phyloP scores from a whole-genome alignment of 2,329 filamentous ascomycete genomes.

The Penicillium concentricum region DNA sequence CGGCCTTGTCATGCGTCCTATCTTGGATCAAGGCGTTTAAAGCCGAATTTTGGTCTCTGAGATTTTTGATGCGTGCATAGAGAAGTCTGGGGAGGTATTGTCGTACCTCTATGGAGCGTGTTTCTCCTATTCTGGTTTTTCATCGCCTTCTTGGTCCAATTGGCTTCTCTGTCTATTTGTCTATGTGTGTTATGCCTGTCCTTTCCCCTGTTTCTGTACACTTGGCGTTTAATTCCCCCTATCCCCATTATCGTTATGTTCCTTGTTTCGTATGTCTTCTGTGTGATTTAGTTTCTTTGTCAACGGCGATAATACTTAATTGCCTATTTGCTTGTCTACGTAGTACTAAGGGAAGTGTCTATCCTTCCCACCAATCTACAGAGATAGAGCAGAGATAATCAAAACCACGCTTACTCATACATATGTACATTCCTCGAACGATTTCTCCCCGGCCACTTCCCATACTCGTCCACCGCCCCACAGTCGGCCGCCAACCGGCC shows the following conservation, averaged over 20 bases:
- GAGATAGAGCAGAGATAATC: neutral
- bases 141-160: neutral
- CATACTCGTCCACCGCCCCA: neutral
- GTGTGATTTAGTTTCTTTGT: neutral
- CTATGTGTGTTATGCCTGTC: neutral
- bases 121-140: neutral
- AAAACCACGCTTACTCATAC: neutral
- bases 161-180: neutral
- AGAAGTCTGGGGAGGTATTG: neutral
- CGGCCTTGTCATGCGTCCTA: neutral
- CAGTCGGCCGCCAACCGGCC: neutral
- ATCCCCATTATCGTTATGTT: neutral
- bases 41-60: neutral
- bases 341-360: neutral
- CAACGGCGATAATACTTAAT: neutral
- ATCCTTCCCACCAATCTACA: neutral
- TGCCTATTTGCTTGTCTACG: neutral
- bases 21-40: neutral
- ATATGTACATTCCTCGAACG: too few relatives aligned
- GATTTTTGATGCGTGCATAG: neutral
- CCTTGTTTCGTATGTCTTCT: neutral
- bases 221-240: constrained; percentile 6
- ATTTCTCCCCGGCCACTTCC: neutral
- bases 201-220: neutral
- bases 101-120: neutral